Percentiles rank a stretch among this genome's conserved stretches.
These are phyloP conservation scores for Chlorencoelia australis DNA, from an alignment of 2,329 filamentous ascomycete species.

Conservation along the genomic window DNA sequence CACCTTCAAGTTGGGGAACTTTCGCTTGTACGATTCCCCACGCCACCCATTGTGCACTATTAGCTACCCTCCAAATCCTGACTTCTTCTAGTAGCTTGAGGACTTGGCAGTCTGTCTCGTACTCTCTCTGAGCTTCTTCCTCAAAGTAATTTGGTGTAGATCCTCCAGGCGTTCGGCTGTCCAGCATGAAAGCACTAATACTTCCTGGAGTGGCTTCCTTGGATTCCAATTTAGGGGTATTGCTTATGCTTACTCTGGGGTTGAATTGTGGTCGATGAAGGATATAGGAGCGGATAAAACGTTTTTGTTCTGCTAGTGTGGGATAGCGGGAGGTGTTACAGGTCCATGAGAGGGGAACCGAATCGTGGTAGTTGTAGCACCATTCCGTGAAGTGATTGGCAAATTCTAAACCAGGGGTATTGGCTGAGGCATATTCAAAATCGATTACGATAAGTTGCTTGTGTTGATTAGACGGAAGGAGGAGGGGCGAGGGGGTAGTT, in stretches of 20 bases:
- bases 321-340: conserved; percentile 68
- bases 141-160: conserved; percentile 35
- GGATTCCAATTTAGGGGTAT: conserved; percentile 26
- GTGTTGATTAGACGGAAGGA: conserved; percentile 85
- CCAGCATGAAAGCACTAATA: conserved; percentile 59
- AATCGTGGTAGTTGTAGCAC: conserved; percentile 94
- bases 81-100: conserved; percentile 67
- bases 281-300: conserved; percentile 80
- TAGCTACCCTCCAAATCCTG: conserved; percentile 75
- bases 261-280: conserved; percentile 64
- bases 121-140: conserved; percentile 51
- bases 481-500: conserved; percentile 56
- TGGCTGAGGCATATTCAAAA: conserved; percentile 93
- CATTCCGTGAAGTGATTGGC: conserved; percentile 98
- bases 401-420: conserved; percentile 79
- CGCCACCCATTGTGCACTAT: conserved; percentile 83
- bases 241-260: conserved; percentile 33
- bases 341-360: conserved; percentile 46
- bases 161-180: conserved; percentile 51
- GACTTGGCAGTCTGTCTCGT: conserved; percentile 56
- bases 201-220: conserved; percentile 16
- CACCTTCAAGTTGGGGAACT: conserved; percentile 51
- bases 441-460: conserved; percentile 96
- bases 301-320: conserved; percentile 66
- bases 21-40: conserved; percentile 97